Base-by-base conservation (phyloP, 108 stramenopile genomes). In the Epithemia pelagica region DNA sequence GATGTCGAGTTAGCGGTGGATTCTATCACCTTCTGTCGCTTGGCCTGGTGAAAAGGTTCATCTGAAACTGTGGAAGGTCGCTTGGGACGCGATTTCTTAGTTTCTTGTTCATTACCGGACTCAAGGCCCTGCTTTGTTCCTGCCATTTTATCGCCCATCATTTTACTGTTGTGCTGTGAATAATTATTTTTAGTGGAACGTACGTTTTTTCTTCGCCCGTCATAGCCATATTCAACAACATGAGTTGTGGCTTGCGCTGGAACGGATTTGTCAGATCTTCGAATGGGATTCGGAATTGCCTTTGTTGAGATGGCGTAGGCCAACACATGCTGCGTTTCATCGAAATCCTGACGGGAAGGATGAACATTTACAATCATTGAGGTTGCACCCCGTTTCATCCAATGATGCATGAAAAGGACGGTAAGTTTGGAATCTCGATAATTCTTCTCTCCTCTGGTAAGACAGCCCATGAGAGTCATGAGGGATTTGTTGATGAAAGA, bases 381-480 rank as follows among this genome's bases (percentile, higher is more conserved):
- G 2, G 93, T 95, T 19, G 88, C 88, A 27, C 79, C 76, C 8
- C 76, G 69, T 19, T 90, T 88, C 26, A 87, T 80, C 60, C 97
- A 81, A 68, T 92, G 93, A 67, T 91, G 81, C 90, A 91, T 93
- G 70, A 99, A 97, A 67, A 99, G 80, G 52, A 96, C 95, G 10
- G 97, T 97, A 59, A 99, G 79, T 78, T 98, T 99, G 58, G 85
- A 90, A 67, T 98, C 99, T 23, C 99, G 92, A 74, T 91, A 99
- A 5, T 66, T 31, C 59, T 89, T 74, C 0, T 89, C 83, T 86
- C 97, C 83, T 46, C 79, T 79, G 28, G 88, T 88, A 25, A 99
- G 78, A 72, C 99, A 99, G 37, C 93, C 79, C 96, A 95, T 96
- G 24, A 99, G 81, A 27, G 93, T 96, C 93, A 95, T 96, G n/a